Percentiles rank a stretch among this genome's conserved stretches.
Conservation (phyloP, 202 grass and related monocot species). For the Brachypodium distachyon region DNA sequence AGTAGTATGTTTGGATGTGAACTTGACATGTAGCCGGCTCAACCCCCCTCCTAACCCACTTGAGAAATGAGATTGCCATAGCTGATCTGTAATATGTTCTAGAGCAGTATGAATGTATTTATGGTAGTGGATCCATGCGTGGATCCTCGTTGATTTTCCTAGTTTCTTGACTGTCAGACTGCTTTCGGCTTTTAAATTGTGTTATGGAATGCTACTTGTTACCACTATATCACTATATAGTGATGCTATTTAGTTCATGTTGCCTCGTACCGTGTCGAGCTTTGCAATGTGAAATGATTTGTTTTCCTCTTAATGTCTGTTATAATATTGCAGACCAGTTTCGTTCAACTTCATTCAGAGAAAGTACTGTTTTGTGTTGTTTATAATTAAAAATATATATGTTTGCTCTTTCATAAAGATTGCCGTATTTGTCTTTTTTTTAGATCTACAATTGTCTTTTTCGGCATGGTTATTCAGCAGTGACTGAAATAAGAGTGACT, state of each 20-base stretch:
- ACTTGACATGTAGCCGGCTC: conserved; percentile 36
- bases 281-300: background rate
- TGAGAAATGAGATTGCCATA: conserved; percentile 24
- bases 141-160: conserved; percentile 25
- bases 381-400: no score
- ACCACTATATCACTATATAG: background rate
- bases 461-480: no score
- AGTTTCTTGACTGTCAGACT: background rate
- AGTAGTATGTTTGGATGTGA: conserved; percentile 33
- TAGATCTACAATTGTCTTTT: no score
- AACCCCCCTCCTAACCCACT: conserved; percentile 19
- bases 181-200: background rate
- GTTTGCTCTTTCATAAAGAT: no score
- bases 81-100: conserved; percentile 51
- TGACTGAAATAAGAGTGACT: no score
- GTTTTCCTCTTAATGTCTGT: background rate
- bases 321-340: no score
- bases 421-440: no score
- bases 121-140: conserved; percentile 40
- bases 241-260: no score
- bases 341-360: no score
- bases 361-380: no score
- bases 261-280: background rate
- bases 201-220: background rate
- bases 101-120: conserved; percentile 60